A percentile compares a stretch with the other conserved stretches of the same genome.
phyloP scores from a whole-genome alignment of 2,329 filamentous ascomycete genomes.

The Blastomyces parvus region DNA sequence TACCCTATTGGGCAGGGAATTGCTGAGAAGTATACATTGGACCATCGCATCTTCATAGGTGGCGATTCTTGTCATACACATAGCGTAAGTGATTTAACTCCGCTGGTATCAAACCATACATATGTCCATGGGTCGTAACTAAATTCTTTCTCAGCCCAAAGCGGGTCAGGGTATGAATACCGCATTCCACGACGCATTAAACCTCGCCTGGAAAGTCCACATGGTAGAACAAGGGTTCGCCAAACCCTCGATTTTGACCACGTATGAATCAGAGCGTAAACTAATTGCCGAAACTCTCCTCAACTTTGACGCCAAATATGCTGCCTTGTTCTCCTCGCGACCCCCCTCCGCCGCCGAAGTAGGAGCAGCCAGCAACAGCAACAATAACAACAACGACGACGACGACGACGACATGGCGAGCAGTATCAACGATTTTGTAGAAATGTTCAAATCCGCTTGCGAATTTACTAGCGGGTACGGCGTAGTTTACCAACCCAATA shows the following conservation, averaged over 20 bases:
- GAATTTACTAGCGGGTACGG: conserved; percentile 91
- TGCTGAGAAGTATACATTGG: conserved; percentile 54
- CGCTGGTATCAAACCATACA: neutral
- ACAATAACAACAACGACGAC: too few relatives aligned
- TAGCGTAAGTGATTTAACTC: conserved; percentile 27
- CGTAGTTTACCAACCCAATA: conserved; percentile 72
- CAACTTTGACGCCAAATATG: conserved; percentile 80
- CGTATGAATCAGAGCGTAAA: conserved; percentile 80
- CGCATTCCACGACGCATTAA: conserved; percentile 58
- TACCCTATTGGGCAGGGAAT: conserved; percentile 59
- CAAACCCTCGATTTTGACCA: conserved; percentile 61
- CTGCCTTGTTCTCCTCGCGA: conserved; percentile 76
- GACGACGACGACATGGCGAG: conserved; percentile 24
- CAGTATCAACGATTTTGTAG: conserved; percentile 62
- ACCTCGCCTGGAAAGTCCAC: conserved; percentile 94
- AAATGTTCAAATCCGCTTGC: conserved; percentile 82
- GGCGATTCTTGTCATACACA: conserved; percentile 58
- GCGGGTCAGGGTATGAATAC: conserved; percentile 57
- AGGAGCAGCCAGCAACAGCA: conserved; percentile 44
- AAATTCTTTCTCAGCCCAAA: conserved; percentile 40
- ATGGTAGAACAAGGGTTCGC: conserved; percentile 78
- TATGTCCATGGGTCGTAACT: conserved; percentile 3
- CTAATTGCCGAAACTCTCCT: conserved; percentile 75
- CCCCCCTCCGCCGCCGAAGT: conserved; percentile 65
- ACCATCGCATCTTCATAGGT: conserved; percentile 57